Evolutionary conservation across 176 grass and related monocot species (phyloP).

Genomic region (Bromus sterilis): DNA sequence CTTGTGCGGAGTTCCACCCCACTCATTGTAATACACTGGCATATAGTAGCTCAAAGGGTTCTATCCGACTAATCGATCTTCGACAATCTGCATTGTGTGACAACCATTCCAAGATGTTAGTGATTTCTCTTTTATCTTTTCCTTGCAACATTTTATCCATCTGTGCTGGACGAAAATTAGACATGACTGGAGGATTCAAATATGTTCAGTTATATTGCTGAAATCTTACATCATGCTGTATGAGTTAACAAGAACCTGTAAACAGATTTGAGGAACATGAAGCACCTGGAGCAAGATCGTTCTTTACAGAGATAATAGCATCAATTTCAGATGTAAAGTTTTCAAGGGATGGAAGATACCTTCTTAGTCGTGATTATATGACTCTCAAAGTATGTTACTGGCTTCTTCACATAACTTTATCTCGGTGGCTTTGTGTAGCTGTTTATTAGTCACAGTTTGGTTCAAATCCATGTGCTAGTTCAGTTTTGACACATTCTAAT

Average conservation of each 20-base stretch:
- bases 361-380: slow-evolving; percentile 98
- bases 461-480: neutral
- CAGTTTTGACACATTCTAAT: neutral
- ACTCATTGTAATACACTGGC: slow-evolving; percentile 88
- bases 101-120: slow-evolving; percentile 94
- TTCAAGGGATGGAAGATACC: slow-evolving; percentile 73
- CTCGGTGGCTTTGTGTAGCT: neutral
- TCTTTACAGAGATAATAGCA: slow-evolving; percentile 93
- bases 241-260: slow-evolving; percentile 20
- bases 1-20: slow-evolving; percentile 95
- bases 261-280: slow-evolving; percentile 90
- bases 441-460: neutral
- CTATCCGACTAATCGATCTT: slow-evolving; percentile 95
- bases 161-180: neutral
- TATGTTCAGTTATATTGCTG: neutral
- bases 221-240: neutral
- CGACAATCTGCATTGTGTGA: slow-evolving; percentile 94
- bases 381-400: slow-evolving; percentile 68
- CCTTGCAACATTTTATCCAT: slow-evolving; percentile 12
- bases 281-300: slow-evolving; percentile 70
- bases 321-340: slow-evolving; percentile 90
- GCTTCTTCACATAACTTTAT: neutral
- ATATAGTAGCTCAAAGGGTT: slow-evolving; percentile 98
- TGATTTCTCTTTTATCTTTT: slow-evolving; percentile 23
- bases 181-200: neutral